Evolutionary conservation across 2,329 filamentous ascomycete species (phyloP).

Genomic region (Phaeoacremonium minimum): DNA sequence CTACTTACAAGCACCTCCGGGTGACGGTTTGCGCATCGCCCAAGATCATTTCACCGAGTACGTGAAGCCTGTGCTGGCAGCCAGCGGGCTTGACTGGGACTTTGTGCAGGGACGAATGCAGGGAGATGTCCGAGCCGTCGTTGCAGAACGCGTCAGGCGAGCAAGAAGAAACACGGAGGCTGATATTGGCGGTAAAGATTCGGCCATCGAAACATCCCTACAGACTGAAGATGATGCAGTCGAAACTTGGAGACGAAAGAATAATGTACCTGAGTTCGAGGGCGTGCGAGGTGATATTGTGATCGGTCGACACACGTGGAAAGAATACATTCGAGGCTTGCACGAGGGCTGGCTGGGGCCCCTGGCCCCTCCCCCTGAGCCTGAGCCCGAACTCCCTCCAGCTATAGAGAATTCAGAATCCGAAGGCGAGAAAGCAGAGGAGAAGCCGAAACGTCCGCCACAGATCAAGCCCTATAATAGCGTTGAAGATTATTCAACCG

Average conservation of each 20-base stretch:
- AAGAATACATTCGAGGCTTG: constrained; percentile 88
- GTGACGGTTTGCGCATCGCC: constrained; percentile 77
- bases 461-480: constrained; percentile 73
- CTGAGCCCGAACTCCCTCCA: constrained; percentile 17
- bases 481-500: constrained; percentile 65
- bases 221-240: constrained; percentile 56
- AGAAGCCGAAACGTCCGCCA: constrained; percentile 52
- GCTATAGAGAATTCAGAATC: constrained; percentile 11
- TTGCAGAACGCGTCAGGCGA: constrained; percentile 82
- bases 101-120: constrained; percentile 88
- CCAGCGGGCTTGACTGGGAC: constrained; percentile 91
- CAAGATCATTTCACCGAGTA: constrained; percentile 96
- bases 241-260: constrained; percentile 57
- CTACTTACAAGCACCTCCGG: constrained; percentile 80
- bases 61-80: constrained; percentile 85
- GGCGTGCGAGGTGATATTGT: constrained; percentile 81
- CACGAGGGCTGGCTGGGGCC: constrained; percentile 97
- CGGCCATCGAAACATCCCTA: constrained; percentile 40
- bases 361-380: constrained; percentile 55
- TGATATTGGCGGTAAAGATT: constrained; percentile 24
- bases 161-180: constrained; percentile 55
- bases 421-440: constrained; percentile 34
- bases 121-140: constrained; percentile 84
- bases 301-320: constrained; percentile 90
- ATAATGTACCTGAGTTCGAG: constrained; percentile 66